Base-by-base conservation (phyloP, 306 rosid genomes). In the Quercus aquifolioides region DNA sequence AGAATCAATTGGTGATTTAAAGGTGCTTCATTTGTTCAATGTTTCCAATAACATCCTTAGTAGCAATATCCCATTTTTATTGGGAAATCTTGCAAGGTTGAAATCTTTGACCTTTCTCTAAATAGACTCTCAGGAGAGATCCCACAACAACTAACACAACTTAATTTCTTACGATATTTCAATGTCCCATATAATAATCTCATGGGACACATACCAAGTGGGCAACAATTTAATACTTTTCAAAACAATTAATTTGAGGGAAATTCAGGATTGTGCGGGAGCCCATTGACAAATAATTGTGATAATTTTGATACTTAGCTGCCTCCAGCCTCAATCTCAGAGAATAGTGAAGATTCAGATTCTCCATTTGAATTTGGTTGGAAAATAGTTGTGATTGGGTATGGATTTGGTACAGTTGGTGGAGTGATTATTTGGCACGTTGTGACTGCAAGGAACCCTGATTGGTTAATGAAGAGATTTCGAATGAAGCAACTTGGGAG, bases 261-360 rank as follows among this genome's bases (percentile, higher is more conserved):
- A 14, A 81, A 76, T 11, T 17, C 6, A 11, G 74, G 85, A 49
- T 51, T 81, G 5, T 71, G 85, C 23, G 81, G 69, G 17, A 25
- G 11, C 2, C 85, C 78, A 11, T 72, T 77, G 25, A 20, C 71
- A 59, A 73, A 77, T 6, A 77, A 77, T 63, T 82, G 85, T 67
- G 81, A 15, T 28, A 52, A 14, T 46, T 70, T 49, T 43, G 17
- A 25, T 19, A 55, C 51, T 9, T 43, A 0, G 51, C 13, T 43
- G 6, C 74, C 49, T 10, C 49, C n/a, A n/a, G 3, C 79, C 46
- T 76, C 26, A 71, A 62, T 9, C 60, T 8, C 15, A 25, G 19
- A 35, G 59, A 73, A 76, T 4, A 38, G 58, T 3, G 38, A 75
- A 25, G 57, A 62, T 38, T 64, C 55, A 3, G 46, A 54, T 4